phyloP scores from a whole-genome alignment of 345 rosid species.

The Cardamine chenopodiifolia region DNA sequence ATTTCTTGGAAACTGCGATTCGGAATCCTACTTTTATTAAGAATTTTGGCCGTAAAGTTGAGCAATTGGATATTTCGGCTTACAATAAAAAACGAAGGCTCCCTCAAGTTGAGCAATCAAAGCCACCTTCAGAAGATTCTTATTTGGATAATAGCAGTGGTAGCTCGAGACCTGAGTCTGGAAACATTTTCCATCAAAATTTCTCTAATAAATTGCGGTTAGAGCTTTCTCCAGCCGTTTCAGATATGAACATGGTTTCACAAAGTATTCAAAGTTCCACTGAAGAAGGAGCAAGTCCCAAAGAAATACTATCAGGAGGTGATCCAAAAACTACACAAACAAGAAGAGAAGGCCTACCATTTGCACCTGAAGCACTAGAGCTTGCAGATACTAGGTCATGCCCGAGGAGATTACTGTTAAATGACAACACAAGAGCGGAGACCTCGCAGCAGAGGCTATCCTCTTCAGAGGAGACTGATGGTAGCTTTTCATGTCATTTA shows the following conservation, averaged over 20 bases:
- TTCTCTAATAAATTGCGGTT: constrained; percentile 78
- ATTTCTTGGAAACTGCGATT: constrained; percentile 61
- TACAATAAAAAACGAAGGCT: constrained; percentile 79
- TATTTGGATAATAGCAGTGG: constrained; percentile 59
- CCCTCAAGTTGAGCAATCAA: constrained; percentile 65
- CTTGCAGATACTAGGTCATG: constrained; percentile 84
- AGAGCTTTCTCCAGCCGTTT: constrained; percentile 79
- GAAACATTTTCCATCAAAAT: constrained; percentile 65
- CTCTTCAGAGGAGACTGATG: constrained; percentile 69
- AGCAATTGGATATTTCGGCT: constrained; percentile 67
- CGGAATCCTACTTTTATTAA: constrained; percentile 62
- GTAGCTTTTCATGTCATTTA: constrained; percentile 73
- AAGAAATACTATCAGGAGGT: constrained; percentile 50
- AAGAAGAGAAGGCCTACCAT: constrained; percentile 53
- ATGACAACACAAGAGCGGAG: constrained; percentile 46
- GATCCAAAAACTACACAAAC: constrained; percentile 52
- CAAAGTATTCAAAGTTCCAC: constrained; percentile 79
- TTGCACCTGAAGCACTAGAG: constrained; percentile 66
- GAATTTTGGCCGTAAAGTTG: constrained; percentile 60
- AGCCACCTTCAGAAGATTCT: constrained; percentile 60
- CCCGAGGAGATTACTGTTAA: constrained; percentile 48
- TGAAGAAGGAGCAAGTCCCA: constrained; percentile 65
- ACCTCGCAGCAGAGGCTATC: constrained; percentile 50
- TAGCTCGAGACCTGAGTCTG: constrained; percentile 65
- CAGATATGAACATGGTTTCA: constrained; percentile 82